Conservation (phyloP, 305 asterid genomes). For the Plantago rigida region DNA sequence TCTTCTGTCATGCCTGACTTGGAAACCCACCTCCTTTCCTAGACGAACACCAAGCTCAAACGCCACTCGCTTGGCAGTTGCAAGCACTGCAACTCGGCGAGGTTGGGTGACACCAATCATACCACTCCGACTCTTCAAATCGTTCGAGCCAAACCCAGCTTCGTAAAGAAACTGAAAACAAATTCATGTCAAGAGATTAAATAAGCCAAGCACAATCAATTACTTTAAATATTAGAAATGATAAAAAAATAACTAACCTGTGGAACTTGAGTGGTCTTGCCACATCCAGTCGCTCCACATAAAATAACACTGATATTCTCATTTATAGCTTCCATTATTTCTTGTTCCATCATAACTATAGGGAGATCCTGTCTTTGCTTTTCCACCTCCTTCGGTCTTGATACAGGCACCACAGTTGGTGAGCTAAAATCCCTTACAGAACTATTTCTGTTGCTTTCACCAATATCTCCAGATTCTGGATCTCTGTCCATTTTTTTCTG, state of each 20-base stretch:
- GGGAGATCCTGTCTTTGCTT: conserved; percentile 67
- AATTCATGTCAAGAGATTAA: conserved; percentile 23
- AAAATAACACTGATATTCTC: conserved; percentile 59
- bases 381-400: conserved; percentile 70
- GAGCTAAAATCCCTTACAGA: conserved; percentile 31
- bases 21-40: conserved; percentile 89
- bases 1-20: conserved; percentile 89
- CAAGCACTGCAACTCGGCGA: conserved; percentile 92
- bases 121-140: conserved; percentile 44
- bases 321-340: conserved; percentile 85
- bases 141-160: conserved; percentile 69
- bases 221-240: conserved; percentile 8
- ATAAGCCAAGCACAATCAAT: background rate
- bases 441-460: conserved; percentile 25
- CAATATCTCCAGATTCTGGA: conserved; percentile 18
- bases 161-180: conserved; percentile 77
- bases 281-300: conserved; percentile 97
- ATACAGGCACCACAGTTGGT: conserved; percentile 60
- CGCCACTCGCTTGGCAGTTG: conserved; percentile 94
- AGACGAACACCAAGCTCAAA: conserved; percentile 71
- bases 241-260: conserved; percentile 48
- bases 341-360: conserved; percentile 93
- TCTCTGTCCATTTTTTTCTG: conserved; percentile 38
- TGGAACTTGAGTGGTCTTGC: conserved; percentile 97
- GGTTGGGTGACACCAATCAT: conserved; percentile 95